Base-by-base conservation (phyloP, 306 rosid species). In the Vigna angularis region DNA sequence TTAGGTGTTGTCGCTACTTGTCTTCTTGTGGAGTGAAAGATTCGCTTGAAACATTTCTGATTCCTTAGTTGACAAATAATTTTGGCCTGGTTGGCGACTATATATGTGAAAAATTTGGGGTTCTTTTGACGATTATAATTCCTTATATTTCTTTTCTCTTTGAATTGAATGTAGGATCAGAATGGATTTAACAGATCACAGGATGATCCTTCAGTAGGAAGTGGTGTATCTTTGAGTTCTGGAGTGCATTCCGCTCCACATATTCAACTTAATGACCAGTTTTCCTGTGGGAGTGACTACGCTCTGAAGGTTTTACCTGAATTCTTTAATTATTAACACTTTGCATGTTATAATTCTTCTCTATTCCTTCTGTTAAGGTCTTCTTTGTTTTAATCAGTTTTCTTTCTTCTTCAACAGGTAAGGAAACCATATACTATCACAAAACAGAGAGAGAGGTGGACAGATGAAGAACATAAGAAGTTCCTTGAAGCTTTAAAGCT, bases 381-480 rank as follows among this genome's bases (percentile, higher is more conserved):
- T 17, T 64, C 20, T 73, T 32, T 63, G 32, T 9, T 70, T 62
- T 63, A 55, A 59, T 77, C 7, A 9, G 51, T 42, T 9, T 81
- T 20, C 12, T 65, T 48, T 66, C 22, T 16, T n/a, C 49, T 53
- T 80, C 38, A 47, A 49, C 56, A 93, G 98, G 83, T 71, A 36
- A 88, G 98, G 84, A 93, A 93, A 56, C 96, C 92, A 1, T 93
- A 93, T 77, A 90, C 98, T 14, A 88, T 93, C 66, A 88, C 93
- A 0, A 93, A 93, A 68, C 97, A 93, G 67, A 79, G 98, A 75
- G 98, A 93, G 81, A 68, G 90, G 55, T 93, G 98, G 98, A 88
- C 93, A 9, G 90, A 91, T 52, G 98, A 93, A 59, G 98, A 93
- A 69, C 98, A 93, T 40, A 84, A 86, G 77, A 93, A 85, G 78